Evolutionary conservation across 176 grass and related monocot species (phyloP), one percentile per base, ranked within the genome.

Genomic region (Bolboschoenus planiculmis): DNA sequence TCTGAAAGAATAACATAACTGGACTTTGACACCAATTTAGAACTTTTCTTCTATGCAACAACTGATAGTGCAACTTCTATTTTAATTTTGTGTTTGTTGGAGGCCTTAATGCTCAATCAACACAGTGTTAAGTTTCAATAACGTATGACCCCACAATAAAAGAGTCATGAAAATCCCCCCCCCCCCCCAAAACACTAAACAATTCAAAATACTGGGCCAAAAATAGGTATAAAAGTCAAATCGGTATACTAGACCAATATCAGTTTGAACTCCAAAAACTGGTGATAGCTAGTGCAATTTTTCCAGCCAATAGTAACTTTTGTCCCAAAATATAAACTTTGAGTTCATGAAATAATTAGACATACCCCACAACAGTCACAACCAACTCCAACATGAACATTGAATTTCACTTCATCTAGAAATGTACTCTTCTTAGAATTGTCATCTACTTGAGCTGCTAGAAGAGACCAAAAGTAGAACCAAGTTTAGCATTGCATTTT

Each of bases 361-460:
- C 92, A 78, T 98, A 99, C 96, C 90, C 96, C 96, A 80, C 96
- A 99, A 56, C 87, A 84, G 83, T 99, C 96, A 1, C 96, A 99
- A 37, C 92, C 96, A 80, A 95, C 86, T 46, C 91, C 89, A 65
- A 86, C 3, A 37, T 99, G 90, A 90, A 91, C 24, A 83, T 91
- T 54, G 35, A 39, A 83, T 37, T 71, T 39, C 40, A 86, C 82
- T 1, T 56, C 78, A 36, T 53, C 71, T 4, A 81, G 58, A 9
- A 87, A 67, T 33, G 34, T 18, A 56, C n/a, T 85, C 55, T 81
- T 83, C 62, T 51, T 55, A 56, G 37, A 11, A 63, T 40, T 70
- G 65, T 64, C 57, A 10, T 63, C 66, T n/a, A 39, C 51, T 50
- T 86, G 50, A 81, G 88, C 73, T 84, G 67, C 56, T 24, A 56